A percentile compares a stretch with the other conserved stretches of the same genome.
Evolutionary conservation across 2,329 filamentous ascomycete genomes (phyloP).

Genomic region (Sclerotinia nivalis): DNA sequence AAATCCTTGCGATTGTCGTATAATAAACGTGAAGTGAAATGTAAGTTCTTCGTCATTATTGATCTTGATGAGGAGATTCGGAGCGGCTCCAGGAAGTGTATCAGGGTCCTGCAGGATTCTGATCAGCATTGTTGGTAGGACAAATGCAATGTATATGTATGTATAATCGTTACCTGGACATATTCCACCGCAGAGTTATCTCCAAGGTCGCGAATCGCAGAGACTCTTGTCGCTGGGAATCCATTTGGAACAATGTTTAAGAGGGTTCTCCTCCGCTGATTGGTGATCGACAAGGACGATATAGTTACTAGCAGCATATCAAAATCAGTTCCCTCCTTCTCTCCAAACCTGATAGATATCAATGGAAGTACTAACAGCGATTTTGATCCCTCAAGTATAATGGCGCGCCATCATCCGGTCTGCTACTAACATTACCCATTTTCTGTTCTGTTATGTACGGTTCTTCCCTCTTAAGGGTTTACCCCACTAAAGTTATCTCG

Average conservation of each 20-base stretch:
- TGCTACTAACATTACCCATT: conserved; percentile 94
- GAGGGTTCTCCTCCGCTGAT: conserved; percentile 73
- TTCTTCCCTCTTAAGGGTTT: conserved; percentile 22
- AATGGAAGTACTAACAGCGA: conserved; percentile 65
- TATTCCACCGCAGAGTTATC: conserved; percentile 83
- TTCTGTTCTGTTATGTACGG: conserved; percentile 38
- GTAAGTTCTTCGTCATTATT: conserved; percentile 88
- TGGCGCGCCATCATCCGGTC: conserved; percentile 76
- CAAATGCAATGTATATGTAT: conserved; percentile 25
- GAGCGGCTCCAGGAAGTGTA: conserved; percentile 50
- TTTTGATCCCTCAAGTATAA: conserved; percentile 90
- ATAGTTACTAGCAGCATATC: conserved; percentile 68
- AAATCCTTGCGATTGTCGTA: conserved; percentile 55
- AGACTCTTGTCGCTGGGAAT: conserved; percentile 79
- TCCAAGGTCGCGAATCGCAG: conserved; percentile 67
- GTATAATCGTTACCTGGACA: conserved; percentile 67
- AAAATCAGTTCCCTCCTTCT: conserved; percentile 25
- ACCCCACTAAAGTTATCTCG: conserved; percentile 37
- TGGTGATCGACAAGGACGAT: conserved; percentile 78
- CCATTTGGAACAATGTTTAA: conserved; percentile 80
- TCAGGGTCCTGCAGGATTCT: conserved; percentile 71
- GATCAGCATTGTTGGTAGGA: conserved; percentile 28
- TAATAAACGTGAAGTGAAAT: conserved; percentile 89
- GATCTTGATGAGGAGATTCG: conserved; percentile 82
- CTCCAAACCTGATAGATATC: conserved; percentile 2